phyloP scores from a whole-genome alignment of 164 flowering plant genomes.

The Dillenia turbinata region DNA sequence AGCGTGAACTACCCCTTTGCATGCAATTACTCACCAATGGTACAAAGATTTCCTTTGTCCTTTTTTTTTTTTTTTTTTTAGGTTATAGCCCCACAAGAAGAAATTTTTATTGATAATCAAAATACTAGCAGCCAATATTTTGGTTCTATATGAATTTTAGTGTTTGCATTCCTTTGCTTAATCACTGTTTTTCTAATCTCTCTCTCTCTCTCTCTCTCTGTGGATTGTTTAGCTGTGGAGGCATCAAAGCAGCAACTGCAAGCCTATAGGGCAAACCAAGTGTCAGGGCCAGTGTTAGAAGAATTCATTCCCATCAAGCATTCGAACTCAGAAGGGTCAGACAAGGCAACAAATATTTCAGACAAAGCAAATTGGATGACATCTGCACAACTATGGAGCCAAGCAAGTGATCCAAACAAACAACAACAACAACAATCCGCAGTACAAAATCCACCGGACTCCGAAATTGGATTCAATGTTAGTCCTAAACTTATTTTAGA shows the following conservation, averaged over 20 bases:
- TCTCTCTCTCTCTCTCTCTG: too few species aligned
- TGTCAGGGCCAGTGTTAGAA: slow-evolving; percentile 65
- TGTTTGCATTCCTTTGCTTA: too few species aligned
- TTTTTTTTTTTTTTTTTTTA: neutral
- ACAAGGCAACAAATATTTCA: slow-evolving; percentile 28
- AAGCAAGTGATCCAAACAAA: slow-evolving; percentile 38
- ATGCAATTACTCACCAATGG: slow-evolving; percentile 85
- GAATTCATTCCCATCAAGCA: slow-evolving; percentile 88
- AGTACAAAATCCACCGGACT: slow-evolving; percentile 26
- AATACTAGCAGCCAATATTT: too few species aligned
- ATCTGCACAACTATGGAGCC: slow-evolving; percentile 88
- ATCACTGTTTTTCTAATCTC: too few species aligned
- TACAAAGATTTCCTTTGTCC: slow-evolving; percentile 14
- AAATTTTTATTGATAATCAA: too few species aligned
- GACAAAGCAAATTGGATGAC: slow-evolving; percentile 94
- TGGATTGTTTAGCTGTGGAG: slow-evolving; percentile 61
- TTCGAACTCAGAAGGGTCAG: slow-evolving; percentile 34
- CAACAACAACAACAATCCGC: slow-evolving; percentile 17
- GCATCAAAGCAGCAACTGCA: slow-evolving; percentile 78
- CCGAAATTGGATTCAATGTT: slow-evolving; percentile 32
- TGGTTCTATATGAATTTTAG: too few species aligned
- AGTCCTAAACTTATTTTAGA: slow-evolving; percentile 53
- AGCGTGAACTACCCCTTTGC: slow-evolving; percentile 90
- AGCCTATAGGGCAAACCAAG: slow-evolving; percentile 36
- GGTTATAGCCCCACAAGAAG: neutral